A percentile compares a stretch with the other conserved stretches of the same genome.
These are phyloP conservation scores for Penicillium atrosanguineum DNA, from an alignment of 495 filamentous ascomycete genomes.

Conservation along the genomic window DNA sequence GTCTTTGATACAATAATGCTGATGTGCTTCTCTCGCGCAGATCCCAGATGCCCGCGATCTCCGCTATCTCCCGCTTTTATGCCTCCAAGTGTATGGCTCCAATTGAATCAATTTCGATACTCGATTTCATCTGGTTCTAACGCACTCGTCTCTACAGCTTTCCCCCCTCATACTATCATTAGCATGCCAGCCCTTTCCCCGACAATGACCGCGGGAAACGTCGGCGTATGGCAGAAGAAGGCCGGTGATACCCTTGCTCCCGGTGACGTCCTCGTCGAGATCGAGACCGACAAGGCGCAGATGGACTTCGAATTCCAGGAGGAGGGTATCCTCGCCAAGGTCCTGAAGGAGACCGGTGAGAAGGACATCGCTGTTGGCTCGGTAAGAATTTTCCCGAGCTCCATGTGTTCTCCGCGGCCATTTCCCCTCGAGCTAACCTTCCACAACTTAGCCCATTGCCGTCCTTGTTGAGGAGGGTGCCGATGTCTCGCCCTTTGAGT, in stretches of 20 bases:
- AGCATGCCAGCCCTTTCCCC: constrained; percentile 98
- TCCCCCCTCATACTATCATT: constrained; percentile 89
- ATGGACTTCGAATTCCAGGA: constrained; percentile 99
- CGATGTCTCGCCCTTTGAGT: constrained; percentile 82
- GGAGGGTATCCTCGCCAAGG: constrained; percentile 92
- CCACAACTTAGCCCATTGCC: constrained; percentile 75
- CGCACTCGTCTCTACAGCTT: constrained; percentile 49
- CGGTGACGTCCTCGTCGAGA: constrained; percentile 98
- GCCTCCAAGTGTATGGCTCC: constrained; percentile 68
- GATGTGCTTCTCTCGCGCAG: constrained; percentile 25
- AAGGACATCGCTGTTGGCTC: constrained; percentile 95
- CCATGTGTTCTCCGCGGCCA: constrained; percentile 13
- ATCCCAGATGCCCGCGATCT: constrained; percentile 51
- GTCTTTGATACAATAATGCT: constrained; percentile 12
- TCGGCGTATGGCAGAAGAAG: constrained; percentile 98
- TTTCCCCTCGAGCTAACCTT: constrained; percentile 7
- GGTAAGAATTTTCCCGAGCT: constrained; percentile 56
- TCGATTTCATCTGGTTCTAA: constrained; percentile 18
- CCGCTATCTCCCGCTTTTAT: constrained; percentile 68
- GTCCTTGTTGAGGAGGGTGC: constrained; percentile 87
- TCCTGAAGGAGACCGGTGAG: constrained; percentile 87
- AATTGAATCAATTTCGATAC: constrained; percentile 8
- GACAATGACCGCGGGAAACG: constrained; percentile 95
- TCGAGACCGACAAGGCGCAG: constrained; percentile 99
- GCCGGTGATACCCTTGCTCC: constrained; percentile 81